Conservation (phyloP, 1,284 basidiomycete genomes). For the Amylostereum areolatum region DNA sequence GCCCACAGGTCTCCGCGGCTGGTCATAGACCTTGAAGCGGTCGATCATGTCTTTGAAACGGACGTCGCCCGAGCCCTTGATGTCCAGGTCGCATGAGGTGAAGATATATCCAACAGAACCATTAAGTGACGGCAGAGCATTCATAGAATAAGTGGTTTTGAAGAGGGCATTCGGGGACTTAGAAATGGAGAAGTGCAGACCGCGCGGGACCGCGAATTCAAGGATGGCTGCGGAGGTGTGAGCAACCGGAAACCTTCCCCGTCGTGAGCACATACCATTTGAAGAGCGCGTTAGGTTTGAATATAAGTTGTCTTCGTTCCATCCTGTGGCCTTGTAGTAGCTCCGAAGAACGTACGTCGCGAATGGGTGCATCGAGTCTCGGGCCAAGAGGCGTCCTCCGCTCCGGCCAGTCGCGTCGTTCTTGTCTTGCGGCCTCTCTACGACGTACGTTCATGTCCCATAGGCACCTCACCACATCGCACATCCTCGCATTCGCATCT, state of each 20-base stretch:
- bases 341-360: slow-evolving; percentile 83
- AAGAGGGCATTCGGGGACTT: slow-evolving; percentile 89
- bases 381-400: too few species aligned
- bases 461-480: too few species aligned
- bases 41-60: slow-evolving; percentile 88
- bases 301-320: slow-evolving; percentile 96
- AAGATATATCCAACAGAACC: slow-evolving; percentile 95
- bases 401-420: too few species aligned
- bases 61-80: slow-evolving; percentile 67
- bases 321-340: slow-evolving; percentile 88
- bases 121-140: slow-evolving; percentile 84
- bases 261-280: slow-evolving; percentile 50
- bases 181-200: slow-evolving; percentile 77
- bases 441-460: too few species aligned
- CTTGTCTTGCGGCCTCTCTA: background rate
- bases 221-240: slow-evolving; percentile 56
- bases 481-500: too few species aligned
- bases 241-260: too few species aligned
- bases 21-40: slow-evolving; percentile 74
- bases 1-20: slow-evolving; percentile 68
- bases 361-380: slow-evolving; percentile 66
- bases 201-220: slow-evolving; percentile 78
- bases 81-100: slow-evolving; percentile 74
- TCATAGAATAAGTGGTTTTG: slow-evolving; percentile 88
- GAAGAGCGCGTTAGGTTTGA: slow-evolving; percentile 87